A percentile compares a stretch with the other conserved stretches of the same genome.
phyloP scores from a whole-genome alignment of 768 basidiomycete species.

The Russula griseocarnosa region DNA sequence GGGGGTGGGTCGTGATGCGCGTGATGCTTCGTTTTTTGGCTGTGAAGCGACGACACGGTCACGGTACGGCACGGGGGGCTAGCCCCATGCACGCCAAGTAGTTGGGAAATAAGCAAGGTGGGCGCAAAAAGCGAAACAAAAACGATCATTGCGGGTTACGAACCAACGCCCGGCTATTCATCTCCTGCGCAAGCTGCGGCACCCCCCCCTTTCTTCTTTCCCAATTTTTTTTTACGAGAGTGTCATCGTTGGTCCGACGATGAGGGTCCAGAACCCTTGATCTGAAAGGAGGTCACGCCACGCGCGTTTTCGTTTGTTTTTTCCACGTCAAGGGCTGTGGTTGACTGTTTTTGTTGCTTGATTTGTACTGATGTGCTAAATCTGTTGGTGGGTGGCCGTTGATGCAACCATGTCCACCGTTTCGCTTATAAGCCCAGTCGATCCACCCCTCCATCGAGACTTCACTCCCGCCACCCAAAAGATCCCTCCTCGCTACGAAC shows the following conservation, averaged over 20 bases:
- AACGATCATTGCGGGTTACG: too few relatives aligned
- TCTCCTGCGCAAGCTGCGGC: background rate
- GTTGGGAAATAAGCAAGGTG: too few relatives aligned
- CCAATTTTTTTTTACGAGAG: conserved; percentile 28
- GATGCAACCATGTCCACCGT: background rate
- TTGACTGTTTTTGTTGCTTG: background rate
- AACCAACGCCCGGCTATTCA: conserved; percentile 23
- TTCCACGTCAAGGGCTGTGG: conserved; percentile 10
- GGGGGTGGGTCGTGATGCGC: too few relatives aligned
- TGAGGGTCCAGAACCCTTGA: conserved; percentile 27
- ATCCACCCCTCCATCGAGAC: background rate
- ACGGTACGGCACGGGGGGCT: background rate
- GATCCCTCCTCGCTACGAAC: background rate
- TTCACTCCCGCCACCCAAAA: conserved; percentile 4
- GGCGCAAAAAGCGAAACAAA: background rate
- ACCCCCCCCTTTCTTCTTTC: conserved; percentile 16
- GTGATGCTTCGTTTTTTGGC: background rate
- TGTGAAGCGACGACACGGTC: conserved; percentile 17
- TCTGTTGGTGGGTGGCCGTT: conserved; percentile 7
- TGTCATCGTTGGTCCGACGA: conserved; percentile 1
- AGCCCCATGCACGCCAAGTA: too few relatives aligned
- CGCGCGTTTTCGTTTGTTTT: background rate
- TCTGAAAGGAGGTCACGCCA: background rate
- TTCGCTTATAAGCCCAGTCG: conserved; percentile 19
- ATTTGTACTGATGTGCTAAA: background rate